Evolutionary conservation across 140 eudicot genomes (phyloP), one percentile per base, ranked within the genome.

Genomic region (Stevia rebaudiana): DNA sequence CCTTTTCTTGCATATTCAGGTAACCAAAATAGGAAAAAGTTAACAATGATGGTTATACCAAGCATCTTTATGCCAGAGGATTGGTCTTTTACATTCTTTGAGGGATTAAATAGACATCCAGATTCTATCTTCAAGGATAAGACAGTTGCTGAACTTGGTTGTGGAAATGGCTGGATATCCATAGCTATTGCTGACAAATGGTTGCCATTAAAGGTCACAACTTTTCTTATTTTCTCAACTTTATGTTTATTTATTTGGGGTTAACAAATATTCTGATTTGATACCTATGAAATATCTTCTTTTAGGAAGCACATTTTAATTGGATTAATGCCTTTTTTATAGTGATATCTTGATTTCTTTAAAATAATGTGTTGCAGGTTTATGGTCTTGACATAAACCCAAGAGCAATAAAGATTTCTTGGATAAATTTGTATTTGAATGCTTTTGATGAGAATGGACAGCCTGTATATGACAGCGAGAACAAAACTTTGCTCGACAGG

Each of bases 111-210:
- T 74, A 79, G 98, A 76, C 96, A 87, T 67, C 96, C 98, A 1
- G 94, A 83, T 68, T 87, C 98, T 60, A 91, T 91, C 68, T 91
- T 84, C 69, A 87, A 83, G 78, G 98, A 91, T 72, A 91, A 74
- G 87, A 80, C 90, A 18, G 89, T 91, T 42, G 84, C 96, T 19
- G 98, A 91, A 80, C 95, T 91, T 78, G 98, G 98, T 51, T 91
- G 98, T 62, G 98, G 96, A 60, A 91, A 87, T 43, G 96, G 98
- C 68, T 91, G 98, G 98, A 91, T 91, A 71, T 88, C 98, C 75
- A 87, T 91, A 71, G 96, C 96, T 50, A 73, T 91, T 78, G 98
- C 98, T 63, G 95, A 91, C 70, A 91, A 91, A 72, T 91, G 98
- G 96, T 72, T 67, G 46, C 98, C 98, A 37, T 66, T 39, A 37